Base-by-base conservation (phyloP, 495 filamentous ascomycete species). In the Penicillium waksmanii region DNA sequence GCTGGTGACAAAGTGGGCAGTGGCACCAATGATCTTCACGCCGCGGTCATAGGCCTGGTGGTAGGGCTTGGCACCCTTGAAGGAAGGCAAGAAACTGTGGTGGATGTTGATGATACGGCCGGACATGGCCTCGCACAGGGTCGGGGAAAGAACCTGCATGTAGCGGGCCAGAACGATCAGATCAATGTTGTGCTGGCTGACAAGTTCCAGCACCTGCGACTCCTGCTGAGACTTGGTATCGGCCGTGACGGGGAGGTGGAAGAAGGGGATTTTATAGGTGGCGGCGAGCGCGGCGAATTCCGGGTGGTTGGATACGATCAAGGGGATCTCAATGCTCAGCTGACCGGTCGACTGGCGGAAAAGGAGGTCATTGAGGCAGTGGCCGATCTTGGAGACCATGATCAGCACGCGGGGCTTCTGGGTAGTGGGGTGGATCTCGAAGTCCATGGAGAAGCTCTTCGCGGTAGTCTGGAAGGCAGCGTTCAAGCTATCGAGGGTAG, bases 91-190 rank as follows among this genome's bases (percentile, higher is more conserved):
- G 83, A 92, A 92, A 58, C 80, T 84, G 75, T 92, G 89, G 75
- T 92, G 89, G 73, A 92, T 90, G 74, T 92, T 92, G 85, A 92
- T 89, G 73, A 91, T 91, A 53, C 81, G 81, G 10, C 88, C 87
- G 50, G 81, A 84, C 87, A 91, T 90, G 51, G 82, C 87, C 61
- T 81, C 74, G 71, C 88, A 92, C 27, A 92, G 74, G n/a, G 69
- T 80, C 13, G 87, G 87, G 49, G 82, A 87, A 6, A 92, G 78
- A n/a, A 92, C 86, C 74, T 92, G 89, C 89, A 92, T 92, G 75
- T 92, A 92, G 51, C 89, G 85, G n/a, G 89, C 89, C 54, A 92
- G 68, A 7, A 92, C 89, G 36, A 92, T 83, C 27, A 92, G 76
- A 63, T 92, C 89, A 67, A 92, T 80, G 49, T 83, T 74, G 66